Base-by-base conservation (phyloP, 192 early-diverging fungal genomes). In the Coemansia sp. region DNA sequence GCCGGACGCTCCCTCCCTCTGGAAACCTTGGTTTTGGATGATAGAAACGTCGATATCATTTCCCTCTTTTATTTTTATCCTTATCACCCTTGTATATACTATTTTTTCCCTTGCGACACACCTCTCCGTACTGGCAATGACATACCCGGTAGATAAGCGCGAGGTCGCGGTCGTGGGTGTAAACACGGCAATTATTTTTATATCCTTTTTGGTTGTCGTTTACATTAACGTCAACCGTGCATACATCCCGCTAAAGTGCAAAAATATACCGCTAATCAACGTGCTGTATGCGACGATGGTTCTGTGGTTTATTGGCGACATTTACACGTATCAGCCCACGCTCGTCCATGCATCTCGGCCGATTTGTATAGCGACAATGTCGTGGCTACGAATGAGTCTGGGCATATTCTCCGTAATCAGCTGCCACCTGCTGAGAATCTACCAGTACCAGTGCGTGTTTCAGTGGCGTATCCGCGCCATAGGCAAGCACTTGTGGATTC, bases 221-320 rank as follows among this genome's bases (percentile, higher is more conserved):
- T 66, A 60, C 20, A 64, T 79, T 8, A 67, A 74, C 46, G 9
- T 67, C 13, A 79, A 79, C 48, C 77, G 77, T 9, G 7, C 65
- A 3, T 79, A 79, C 53, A 59, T 69, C 18, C 77, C 77, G 28
- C 43, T 79, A 9, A 73, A 70, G 21, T 73, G 77, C 65, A 79
- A 79, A 69, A 79, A 79, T 38, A 79, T 74, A 21, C 77, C 68
- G 1, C 60, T 79, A 23, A 53, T 79, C 16, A 74, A 79, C 51
- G 40, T 40, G 11, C 55, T 74, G 11, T 79, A 63, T 28, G 18
- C 36, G 21, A 23, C 68, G 0, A 74, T 70, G 65, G 43, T 74
- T 7, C 6, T 67, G 6, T 79, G 77, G 77, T 79, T 60, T 40
- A 31, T 79, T 4, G 77, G 77, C 61, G 77, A 79, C 62, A 73